Conservation (phyloP, 345 rosid species). For the Acer negundo region DNA sequence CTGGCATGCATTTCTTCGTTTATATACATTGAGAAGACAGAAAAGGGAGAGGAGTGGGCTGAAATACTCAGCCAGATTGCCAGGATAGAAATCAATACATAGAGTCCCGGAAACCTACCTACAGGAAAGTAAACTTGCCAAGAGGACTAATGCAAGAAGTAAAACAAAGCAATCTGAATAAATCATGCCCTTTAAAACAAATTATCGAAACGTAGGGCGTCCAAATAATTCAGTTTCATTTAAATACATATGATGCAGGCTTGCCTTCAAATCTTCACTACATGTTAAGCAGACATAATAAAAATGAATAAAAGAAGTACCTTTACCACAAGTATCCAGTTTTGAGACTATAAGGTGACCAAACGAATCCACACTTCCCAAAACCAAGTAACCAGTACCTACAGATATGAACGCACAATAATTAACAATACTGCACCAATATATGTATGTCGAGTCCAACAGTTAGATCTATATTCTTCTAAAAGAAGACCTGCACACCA, state of each 20-base stretch:
- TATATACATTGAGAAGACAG: background rate
- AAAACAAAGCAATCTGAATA: background rate
- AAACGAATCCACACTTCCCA: constrained; percentile 72
- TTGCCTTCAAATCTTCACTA: background rate
- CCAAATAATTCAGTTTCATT: background rate
- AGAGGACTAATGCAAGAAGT: background rate
- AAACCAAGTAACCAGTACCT: constrained; percentile 46
- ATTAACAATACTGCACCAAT: background rate
- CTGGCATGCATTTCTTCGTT: too few species aligned
- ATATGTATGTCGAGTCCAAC: background rate
- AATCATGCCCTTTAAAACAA: background rate
- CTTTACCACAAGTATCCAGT: constrained; percentile 47
- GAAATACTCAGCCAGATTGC: background rate
- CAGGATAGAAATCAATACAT: background rate
- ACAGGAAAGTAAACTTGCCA: background rate
- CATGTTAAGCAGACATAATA: background rate
- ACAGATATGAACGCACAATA: constrained; percentile 20
- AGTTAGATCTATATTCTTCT: background rate
- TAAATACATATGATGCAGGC: background rate
- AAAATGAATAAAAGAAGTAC: constrained; percentile 26
- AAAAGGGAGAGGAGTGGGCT: background rate
- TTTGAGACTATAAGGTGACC: constrained; percentile 72
- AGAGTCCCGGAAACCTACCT: background rate
- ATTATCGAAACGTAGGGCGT: background rate
- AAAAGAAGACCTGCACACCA: background rate